phyloP scores from a whole-genome alignment of 148 eudicot species.

The Silene conica region DNA sequence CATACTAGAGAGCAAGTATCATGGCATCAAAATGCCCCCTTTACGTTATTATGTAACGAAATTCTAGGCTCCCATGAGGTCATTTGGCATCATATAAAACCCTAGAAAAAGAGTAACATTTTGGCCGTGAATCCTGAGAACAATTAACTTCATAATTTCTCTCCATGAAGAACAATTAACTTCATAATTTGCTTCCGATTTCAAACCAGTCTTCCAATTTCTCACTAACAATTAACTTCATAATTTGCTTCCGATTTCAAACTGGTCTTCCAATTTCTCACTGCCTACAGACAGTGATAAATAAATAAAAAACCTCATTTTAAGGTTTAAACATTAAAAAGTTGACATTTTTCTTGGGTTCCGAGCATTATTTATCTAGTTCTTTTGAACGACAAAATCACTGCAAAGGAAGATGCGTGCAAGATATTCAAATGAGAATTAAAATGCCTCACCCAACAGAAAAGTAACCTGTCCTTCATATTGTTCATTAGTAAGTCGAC shows the following conservation, averaged over 20 bases:
- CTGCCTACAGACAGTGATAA: not conserved
- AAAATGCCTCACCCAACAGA: slow-evolving; percentile 63
- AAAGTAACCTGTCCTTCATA: slow-evolving; percentile 37
- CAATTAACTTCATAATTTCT: no score
- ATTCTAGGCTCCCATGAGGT: not conserved
- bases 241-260: not conserved
- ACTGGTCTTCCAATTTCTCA: not conserved
- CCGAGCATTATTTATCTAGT: not conserved
- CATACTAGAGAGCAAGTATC: not conserved
- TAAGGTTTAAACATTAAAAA: no score
- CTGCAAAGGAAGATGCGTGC: not conserved
- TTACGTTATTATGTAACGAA: not conserved
- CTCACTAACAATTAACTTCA: not conserved
- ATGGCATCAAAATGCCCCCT: not conserved
- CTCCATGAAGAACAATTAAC: no score
- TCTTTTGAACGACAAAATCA: not conserved
- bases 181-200: not conserved
- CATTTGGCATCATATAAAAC: not conserved
- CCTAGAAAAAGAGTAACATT: not conserved
- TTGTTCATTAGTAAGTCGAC: slow-evolving; percentile 55
- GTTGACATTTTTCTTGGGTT: no score
- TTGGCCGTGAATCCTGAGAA: no score
- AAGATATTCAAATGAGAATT: slow-evolving; percentile 8
- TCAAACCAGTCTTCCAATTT: not conserved
- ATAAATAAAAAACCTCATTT: no score